Conservation (phyloP, 2,329 filamentous ascomycete species). For the Trichoderma gracile region DNA sequence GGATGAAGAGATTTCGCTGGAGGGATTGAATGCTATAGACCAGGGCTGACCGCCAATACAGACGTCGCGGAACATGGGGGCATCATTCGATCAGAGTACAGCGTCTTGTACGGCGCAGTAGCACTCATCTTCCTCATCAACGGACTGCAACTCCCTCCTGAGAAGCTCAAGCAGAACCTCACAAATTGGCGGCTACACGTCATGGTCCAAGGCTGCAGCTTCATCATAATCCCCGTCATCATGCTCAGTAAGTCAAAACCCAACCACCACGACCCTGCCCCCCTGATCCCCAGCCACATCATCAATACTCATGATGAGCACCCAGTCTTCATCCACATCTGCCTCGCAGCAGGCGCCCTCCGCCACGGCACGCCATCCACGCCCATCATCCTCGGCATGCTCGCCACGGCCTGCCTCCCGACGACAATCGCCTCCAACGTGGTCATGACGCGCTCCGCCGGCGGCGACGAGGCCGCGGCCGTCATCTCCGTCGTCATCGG, state of each 20-base stretch:
- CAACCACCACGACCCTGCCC: background rate
- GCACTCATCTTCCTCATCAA: constrained; percentile 71
- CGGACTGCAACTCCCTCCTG: constrained; percentile 65
- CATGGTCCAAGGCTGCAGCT: constrained; percentile 67
- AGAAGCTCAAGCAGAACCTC: constrained; percentile 61
- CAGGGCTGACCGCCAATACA: background rate
- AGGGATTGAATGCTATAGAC: background rate
- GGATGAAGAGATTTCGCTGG: no score
- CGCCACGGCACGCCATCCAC: constrained; percentile 60
- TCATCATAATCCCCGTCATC: constrained; percentile 64
- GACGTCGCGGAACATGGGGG: constrained; percentile 50
- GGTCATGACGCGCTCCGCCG: constrained; percentile 69
- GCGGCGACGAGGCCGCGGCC: constrained; percentile 65
- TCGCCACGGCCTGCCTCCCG: constrained; percentile 67
- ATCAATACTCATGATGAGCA: no score
- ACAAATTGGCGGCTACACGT: constrained; percentile 68
- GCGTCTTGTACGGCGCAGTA: constrained; percentile 68
- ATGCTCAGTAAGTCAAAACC: constrained; percentile 50
- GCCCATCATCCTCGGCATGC: constrained; percentile 66
- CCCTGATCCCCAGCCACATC: no score
- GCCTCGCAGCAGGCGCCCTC: constrained; percentile 49
- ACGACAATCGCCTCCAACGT: constrained; percentile 74
- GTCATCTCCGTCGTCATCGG: constrained; percentile 70
- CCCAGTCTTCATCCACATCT: constrained; percentile 47
- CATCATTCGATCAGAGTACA: constrained; percentile 55